Evolutionary conservation across 768 basidiomycete genomes (phyloP).

Genomic region (Suillus discolor): DNA sequence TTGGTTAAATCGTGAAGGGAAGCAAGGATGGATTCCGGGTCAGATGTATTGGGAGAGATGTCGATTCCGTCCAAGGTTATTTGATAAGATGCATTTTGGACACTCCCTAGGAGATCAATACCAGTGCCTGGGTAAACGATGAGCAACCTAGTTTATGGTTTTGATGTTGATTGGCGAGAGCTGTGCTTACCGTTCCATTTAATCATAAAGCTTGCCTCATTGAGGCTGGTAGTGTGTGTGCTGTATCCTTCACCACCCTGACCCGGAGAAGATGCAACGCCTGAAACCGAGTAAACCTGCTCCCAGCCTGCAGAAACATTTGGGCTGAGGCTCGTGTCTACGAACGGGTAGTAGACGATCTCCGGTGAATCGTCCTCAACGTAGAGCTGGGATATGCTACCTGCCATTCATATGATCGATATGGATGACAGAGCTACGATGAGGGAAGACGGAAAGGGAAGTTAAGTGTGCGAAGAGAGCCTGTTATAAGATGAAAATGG

Average conservation of each 20-base stretch:
- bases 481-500: conserved; percentile 10
- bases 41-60: conserved; percentile 25
- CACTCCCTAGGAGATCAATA: conserved; percentile 60
- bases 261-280: conserved; percentile 45
- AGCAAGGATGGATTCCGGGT: conserved; percentile 46
- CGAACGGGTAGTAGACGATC: conserved; percentile 61
- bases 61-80: conserved; percentile 54
- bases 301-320: conserved; percentile 67
- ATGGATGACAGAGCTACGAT: conserved; percentile 33
- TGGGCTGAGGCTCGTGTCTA: conserved; percentile 53
- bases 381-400: conserved; percentile 36
- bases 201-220: conserved; percentile 59
- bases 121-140: conserved; percentile 53
- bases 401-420: conserved; percentile 33
- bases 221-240: conserved; percentile 60
- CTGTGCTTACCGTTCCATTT: conserved; percentile 60
- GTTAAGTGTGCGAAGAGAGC: conserved; percentile 12
- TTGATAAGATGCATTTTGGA: conserved; percentile 44
- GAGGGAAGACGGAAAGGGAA: conserved; percentile 21
- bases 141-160: not conserved
- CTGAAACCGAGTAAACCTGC: conserved; percentile 56
- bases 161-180: conserved; percentile 6
- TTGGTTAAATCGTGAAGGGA: conserved; percentile 49
- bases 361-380: conserved; percentile 71
- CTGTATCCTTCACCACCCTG: conserved; percentile 56